Evolutionary conservation across 371 early-diverging fungal species (phyloP).

Genomic region (Lichtheimia hyalospora): DNA sequence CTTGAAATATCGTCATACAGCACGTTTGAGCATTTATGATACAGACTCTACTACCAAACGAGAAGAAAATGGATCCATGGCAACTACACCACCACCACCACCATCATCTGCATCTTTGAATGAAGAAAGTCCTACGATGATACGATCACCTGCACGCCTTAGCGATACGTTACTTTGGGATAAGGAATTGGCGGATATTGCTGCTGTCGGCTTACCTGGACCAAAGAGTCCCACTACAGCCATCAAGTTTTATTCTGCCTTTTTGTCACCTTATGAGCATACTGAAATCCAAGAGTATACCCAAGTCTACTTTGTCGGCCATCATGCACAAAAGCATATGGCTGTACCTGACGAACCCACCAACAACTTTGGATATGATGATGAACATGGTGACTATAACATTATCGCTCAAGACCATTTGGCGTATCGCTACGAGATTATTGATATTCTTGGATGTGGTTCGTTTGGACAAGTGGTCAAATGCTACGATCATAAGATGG

Average conservation of each 20-base stretch:
- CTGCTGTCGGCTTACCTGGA: slow-evolving; percentile 18
- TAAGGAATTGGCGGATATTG: slow-evolving; percentile 21
- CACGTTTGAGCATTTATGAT: too few species aligned
- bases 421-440: slow-evolving; percentile 80
- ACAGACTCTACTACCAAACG: too few species aligned
- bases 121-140: not conserved
- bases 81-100: too few species aligned
- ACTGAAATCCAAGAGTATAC: slow-evolving; percentile 72
- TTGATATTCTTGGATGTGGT: slow-evolving; percentile 85
- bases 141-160: slow-evolving; percentile 20
- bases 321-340: slow-evolving; percentile 46
- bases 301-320: slow-evolving; percentile 80
- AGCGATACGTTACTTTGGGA: slow-evolving; percentile 29
- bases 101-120: too few species aligned
- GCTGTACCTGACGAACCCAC: slow-evolving; percentile 42
- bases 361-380: slow-evolving; percentile 80
- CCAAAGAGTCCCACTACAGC: slow-evolving; percentile 36
- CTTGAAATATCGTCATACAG: not conserved
- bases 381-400: slow-evolving; percentile 81
- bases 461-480: slow-evolving; percentile 92
- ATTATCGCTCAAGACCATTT: slow-evolving; percentile 77
- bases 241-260: slow-evolving; percentile 48
- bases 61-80: too few species aligned
- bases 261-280: slow-evolving; percentile 72
- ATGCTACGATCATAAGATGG: slow-evolving; percentile 77